A percentile compares a stretch with the other conserved stretches of the same genome.
Evolutionary conservation across 1,284 basidiomycete species (phyloP).

Genomic region (Cerioporus squamosus): DNA sequence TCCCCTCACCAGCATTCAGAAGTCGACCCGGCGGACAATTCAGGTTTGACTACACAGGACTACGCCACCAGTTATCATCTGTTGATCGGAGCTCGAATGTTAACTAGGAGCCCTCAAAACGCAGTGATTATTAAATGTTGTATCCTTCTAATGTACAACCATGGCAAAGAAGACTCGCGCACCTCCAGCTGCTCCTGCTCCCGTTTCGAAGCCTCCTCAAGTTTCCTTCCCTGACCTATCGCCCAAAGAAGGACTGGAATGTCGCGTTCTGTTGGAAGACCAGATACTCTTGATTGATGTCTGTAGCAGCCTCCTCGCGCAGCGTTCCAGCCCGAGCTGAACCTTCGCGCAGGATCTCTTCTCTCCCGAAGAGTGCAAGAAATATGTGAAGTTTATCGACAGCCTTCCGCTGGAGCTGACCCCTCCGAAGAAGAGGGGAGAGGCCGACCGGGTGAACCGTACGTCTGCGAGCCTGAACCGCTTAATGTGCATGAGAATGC

Average conservation of each 20-base stretch:
- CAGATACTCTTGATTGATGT: constrained; percentile 72
- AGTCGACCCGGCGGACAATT: no score
- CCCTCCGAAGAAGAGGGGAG: constrained; percentile 74
- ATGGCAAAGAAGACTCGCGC: constrained; percentile 24
- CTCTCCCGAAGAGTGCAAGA: constrained; percentile 63
- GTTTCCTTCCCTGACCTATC: constrained; percentile 36
- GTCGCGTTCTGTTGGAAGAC: constrained; percentile 56
- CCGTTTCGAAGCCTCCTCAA: constrained; percentile 1
- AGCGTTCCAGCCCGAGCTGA: constrained; percentile 5
- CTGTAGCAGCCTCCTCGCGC: constrained; percentile 20
- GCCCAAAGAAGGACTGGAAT: constrained; percentile 50
- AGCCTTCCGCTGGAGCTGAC: constrained; percentile 69
- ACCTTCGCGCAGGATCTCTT: constrained; percentile 53
- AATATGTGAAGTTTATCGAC: constrained; percentile 67
- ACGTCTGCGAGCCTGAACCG: constrained; percentile 27
- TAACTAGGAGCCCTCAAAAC: no score
- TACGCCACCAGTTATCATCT: background rate
- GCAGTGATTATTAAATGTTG: no score
- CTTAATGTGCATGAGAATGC: background rate
- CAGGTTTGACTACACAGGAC: no score
- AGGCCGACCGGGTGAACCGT: constrained; percentile 80
- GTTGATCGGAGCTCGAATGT: no score
- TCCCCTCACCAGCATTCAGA: no score
- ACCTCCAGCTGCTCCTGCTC: background rate
- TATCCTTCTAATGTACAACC: no score